Evolutionary conservation across 331 rosid genomes (phyloP), one percentile per base, ranked within the genome.

Genomic region (Ulmus americana): DNA sequence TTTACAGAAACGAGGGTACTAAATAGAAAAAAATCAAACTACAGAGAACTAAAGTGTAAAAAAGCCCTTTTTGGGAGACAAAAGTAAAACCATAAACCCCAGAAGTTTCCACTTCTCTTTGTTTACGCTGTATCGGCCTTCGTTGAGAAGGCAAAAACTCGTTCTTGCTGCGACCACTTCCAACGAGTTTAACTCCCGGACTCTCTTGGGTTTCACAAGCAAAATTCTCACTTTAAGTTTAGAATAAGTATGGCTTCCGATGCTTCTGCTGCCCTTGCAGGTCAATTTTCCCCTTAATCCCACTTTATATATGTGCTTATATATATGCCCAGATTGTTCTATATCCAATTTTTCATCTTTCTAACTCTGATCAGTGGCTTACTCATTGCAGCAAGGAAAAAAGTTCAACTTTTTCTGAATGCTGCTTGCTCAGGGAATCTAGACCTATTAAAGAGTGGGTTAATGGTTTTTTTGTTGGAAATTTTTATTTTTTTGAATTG

Each of bases 241-340:
- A 3, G 64, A 40, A 6, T 14, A 38, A 6, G 62, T 20, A 92
- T 92, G 98, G 95, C 95, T 20, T 41, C 85, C 43, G 88, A 87
- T 74, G 95, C 98, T 77, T 85, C 96, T 40, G 81, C 74, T 65
- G 98, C 98, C 47, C 98, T 92, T 40, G 91, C 95, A 81, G 97
- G 96, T 91, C 14, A 40, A 8, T 46, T 69, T 60, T 2, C 40
- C 66, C 39, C 44, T 53, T 10, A 48, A 18, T 56, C 6, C 14
- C 10, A n/a, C 10, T 6, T 42, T 15, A 10, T 51, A 5, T 15
- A 2, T 45, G 14, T 38, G 18, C 52, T 3, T 45, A 14, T 39
- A 15, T 39, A 16, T 35, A 14, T 61, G 60, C n/a, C 15, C 52
- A 51, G 39, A 18, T 50, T n/a, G 18, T 13, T 45, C 28, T 11